Evolutionary conservation across 306 rosid species (phyloP), one percentile per base, ranked within the genome.

Genomic region (Styphnolobium japonicum): DNA sequence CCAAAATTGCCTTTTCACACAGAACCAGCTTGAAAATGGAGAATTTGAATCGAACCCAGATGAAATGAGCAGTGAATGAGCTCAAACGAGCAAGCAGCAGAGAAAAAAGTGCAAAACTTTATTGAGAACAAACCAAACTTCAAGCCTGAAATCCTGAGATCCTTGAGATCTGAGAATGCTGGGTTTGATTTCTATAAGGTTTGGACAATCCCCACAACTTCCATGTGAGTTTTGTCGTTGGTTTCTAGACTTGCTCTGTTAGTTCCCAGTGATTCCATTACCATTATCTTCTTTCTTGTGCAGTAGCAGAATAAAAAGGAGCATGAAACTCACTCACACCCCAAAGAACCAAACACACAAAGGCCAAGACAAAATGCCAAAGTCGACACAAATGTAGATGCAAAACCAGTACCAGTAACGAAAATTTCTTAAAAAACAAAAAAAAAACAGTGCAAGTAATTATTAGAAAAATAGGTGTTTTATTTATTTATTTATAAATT

Each of bases 131-230:
- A 75, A 76, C 29, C 76, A 78, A 55, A 61, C 34, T 43, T 78
- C 18, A 75, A 86, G 75, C 45, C 69, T 62, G 89, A 82, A 86
- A 71, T 33, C 81, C 79, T 82, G 93, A 87, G 91, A 90, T 84
- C 92, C 88, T 89, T 83, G 97, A 92, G 98, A 94, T 91, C 97
- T 88, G 91, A 78, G 88, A 86, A 77, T 34, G 84, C 56, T 69
- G 74, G 78, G 76, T 79, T 76, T 79, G 83, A 71, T 61, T 82
- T 58, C 82, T 77, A 73, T 53, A 61, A 43, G 83, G 76, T 40
- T 80, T 88, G 85, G 80, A 49, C 72, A 71, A 80, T 86, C 82
- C 88, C 83, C 86, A 72, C 82, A 81, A 93, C 85, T 82, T 87
- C 87, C 88, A 83, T 83, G 82, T 37, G 77, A 77, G 58, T 58